phyloP scores from a whole-genome alignment of 257 asterid genomes.

The Eustoma russellianum region DNA sequence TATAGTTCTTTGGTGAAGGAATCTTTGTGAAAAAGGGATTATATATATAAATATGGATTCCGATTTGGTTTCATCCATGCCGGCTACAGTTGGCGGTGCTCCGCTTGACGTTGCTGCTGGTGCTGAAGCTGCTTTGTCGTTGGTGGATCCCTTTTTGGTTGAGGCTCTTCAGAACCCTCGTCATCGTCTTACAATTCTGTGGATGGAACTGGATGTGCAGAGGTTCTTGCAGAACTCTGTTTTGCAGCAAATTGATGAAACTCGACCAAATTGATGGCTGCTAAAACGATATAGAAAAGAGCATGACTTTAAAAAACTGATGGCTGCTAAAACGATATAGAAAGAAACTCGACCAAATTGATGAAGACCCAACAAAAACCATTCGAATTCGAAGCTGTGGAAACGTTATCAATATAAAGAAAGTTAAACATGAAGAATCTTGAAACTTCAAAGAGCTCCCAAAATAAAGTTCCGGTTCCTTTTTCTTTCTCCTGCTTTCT shows the following conservation, averaged over 20 bases:
- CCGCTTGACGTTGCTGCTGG: conserved; percentile 8
- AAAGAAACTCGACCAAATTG: conserved; percentile 5
- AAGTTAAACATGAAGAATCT: conserved; percentile 12
- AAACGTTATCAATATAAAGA: background rate
- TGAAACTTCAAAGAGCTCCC: background rate
- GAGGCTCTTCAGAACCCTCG: conserved; percentile 99
- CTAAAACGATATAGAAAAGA: too few relatives aligned
- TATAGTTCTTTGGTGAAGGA: too few relatives aligned
- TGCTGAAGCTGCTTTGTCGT: conserved; percentile 33
- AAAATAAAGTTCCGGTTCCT: background rate
- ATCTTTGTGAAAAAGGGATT: too few relatives aligned
- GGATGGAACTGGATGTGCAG: conserved; percentile 87
- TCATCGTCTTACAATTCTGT: conserved; percentile 84
- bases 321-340: too few relatives aligned
- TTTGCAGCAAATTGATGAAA: conserved; percentile 63
- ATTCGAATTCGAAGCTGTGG: background rate
- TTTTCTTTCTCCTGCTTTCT: background rate
- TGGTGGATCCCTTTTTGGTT: conserved; percentile 88
- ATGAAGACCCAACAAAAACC: conserved; percentile 9
- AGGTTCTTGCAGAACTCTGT: conserved; percentile 66
- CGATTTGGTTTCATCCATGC: too few relatives aligned
- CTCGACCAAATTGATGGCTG: too few relatives aligned
- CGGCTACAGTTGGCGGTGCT: too few relatives aligned
- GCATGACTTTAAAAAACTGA: too few relatives aligned
- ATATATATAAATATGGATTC: too few relatives aligned